A percentile compares a stretch with the other conserved stretches of the same genome.
These are phyloP conservation scores for Cyclotella atomus DNA, from an alignment of 108 stramenopile species.

Conservation along the genomic window DNA sequence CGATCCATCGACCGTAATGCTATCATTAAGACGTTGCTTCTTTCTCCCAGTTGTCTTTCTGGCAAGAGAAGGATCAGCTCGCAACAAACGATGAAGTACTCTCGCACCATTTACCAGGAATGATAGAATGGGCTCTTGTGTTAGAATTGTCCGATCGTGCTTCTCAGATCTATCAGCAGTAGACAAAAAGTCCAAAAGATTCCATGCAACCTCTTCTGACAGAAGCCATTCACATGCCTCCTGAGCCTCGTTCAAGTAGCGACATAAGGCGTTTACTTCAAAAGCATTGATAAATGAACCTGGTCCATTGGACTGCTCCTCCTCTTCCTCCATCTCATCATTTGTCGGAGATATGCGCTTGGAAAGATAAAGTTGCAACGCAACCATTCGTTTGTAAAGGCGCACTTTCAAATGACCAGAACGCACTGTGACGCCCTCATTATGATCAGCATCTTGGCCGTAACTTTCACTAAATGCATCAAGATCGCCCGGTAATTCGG, in stretches of 20 bases:
- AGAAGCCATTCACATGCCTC: conserved; percentile 46
- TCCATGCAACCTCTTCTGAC: conserved; percentile 15
- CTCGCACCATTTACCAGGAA: conserved; percentile 39
- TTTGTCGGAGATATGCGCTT: conserved; percentile 53
- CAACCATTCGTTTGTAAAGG: conserved; percentile 36
- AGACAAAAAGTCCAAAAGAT: conserved; percentile 10
- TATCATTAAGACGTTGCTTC: not conserved
- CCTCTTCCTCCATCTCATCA: conserved; percentile 28
- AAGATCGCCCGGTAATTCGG: conserved; percentile 55
- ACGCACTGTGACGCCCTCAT: not conserved
- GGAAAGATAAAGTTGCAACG: conserved; percentile 63
- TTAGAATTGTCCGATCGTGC: not conserved
- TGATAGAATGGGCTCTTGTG: conserved; percentile 27
- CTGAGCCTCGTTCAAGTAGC: conserved; percentile 28
- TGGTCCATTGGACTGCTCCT: conserved; percentile 28
- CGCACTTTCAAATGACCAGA: not conserved
- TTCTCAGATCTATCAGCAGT: not conserved
- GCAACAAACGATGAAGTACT: conserved; percentile 25
- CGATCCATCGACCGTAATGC: not conserved
- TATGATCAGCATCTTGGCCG: not conserved
- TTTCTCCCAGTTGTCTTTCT: not conserved
- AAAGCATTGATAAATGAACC: conserved; percentile 33
- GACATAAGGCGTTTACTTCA: conserved; percentile 29
- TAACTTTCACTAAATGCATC: conserved; percentile 10
- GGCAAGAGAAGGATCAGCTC: conserved; percentile 2